Conservation (phyloP, 345 rosid genomes). For the Populus deltoides region DNA sequence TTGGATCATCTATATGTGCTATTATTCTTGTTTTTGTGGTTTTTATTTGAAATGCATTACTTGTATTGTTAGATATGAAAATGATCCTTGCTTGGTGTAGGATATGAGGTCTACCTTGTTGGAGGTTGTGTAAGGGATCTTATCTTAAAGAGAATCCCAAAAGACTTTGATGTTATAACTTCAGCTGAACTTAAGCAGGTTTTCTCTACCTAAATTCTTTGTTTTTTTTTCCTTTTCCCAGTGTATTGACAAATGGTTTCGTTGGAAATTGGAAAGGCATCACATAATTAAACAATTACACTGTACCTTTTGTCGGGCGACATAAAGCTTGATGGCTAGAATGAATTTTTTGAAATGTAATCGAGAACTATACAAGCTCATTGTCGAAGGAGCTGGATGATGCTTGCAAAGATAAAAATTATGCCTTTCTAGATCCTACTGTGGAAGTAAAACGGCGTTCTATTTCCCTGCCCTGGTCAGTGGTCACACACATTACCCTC, state of each 20-base stretch:
- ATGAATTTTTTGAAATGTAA: neutral
- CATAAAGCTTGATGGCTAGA: neutral
- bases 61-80: neutral
- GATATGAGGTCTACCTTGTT: slow-evolving; percentile 77
- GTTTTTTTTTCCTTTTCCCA: neutral
- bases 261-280: neutral
- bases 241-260: neutral
- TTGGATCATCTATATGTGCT: slow-evolving; percentile 1
- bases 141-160: slow-evolving; percentile 64
- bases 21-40: neutral
- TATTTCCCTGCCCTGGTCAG: neutral
- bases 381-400: no score
- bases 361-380: neutral
- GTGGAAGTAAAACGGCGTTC: neutral
- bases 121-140: slow-evolving; percentile 93
- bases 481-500: neutral
- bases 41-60: neutral
- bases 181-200: slow-evolving; percentile 81
- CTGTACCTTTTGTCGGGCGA: no score
- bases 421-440: neutral
- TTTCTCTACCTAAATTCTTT: neutral
- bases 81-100: slow-evolving; percentile 27
- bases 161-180: slow-evolving; percentile 76
- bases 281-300: no score
- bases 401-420: no score